phyloP scores from a whole-genome alignment of 306 rosid genomes.

The Dryas drummondii region DNA sequence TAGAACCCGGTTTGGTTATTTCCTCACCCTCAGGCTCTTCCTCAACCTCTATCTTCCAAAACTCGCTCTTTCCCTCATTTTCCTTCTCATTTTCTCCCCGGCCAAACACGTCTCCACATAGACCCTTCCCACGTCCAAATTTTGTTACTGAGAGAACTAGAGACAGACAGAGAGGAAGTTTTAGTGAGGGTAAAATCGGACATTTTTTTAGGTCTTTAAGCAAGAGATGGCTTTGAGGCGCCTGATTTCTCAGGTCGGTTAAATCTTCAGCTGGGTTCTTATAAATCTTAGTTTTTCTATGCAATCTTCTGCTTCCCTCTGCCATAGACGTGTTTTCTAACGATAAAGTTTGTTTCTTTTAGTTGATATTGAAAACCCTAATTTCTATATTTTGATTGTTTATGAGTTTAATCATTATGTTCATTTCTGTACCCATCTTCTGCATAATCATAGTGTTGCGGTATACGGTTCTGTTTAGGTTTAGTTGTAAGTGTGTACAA shows the following conservation, averaged over 20 bases:
- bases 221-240: conserved; percentile 61
- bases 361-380: conserved; percentile 41
- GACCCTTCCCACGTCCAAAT: background rate
- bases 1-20: background rate
- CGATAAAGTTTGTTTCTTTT: background rate
- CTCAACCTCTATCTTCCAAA: background rate
- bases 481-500: background rate
- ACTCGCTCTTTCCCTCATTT: background rate
- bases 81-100: conserved; percentile 11
- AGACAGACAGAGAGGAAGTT: background rate
- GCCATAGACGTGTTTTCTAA: background rate
- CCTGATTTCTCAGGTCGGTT: conserved; percentile 63
- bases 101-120: conserved; percentile 8
- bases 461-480: background rate
- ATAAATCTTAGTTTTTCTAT: background rate
- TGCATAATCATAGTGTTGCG: background rate
- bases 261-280: background rate
- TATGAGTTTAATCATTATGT: background rate
- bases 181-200: background rate
- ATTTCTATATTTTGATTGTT: conserved; percentile 5
- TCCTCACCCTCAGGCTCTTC: background rate
- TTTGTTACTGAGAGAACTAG: background rate
- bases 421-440: background rate
- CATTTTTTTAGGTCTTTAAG: conserved; percentile 16
- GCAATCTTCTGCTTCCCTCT: background rate